Conservation (phyloP, 1,284 basidiomycete species). For the Irpex lacteus region DNA sequence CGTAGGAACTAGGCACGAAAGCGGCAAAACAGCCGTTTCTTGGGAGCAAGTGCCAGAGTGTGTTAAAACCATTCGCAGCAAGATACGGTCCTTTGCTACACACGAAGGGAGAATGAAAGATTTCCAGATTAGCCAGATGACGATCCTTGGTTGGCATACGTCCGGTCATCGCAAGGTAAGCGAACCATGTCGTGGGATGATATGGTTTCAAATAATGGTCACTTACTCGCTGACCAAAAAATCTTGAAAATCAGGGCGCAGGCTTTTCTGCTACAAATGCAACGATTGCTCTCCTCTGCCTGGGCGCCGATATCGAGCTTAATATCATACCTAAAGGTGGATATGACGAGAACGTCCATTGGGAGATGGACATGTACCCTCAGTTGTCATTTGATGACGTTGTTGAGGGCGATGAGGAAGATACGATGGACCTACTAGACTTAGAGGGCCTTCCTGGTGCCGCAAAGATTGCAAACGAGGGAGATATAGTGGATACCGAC, state of each 20-base stretch:
- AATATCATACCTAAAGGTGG: conserved; percentile 15
- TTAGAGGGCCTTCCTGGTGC: neutral
- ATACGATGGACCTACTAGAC: neutral
- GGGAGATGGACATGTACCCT: neutral
- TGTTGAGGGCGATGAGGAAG: neutral
- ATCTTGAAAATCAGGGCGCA: neutral
- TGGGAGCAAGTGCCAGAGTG: conserved; percentile 27
- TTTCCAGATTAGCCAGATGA: conserved; percentile 27
- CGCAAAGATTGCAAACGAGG: neutral
- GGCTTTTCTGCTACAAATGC: conserved; percentile 16
- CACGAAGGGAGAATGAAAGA: conserved; percentile 12
- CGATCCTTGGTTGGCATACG: conserved; percentile 31
- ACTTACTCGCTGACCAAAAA: neutral
- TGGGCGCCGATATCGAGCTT: conserved; percentile 34
- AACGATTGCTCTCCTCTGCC: conserved; percentile 24
- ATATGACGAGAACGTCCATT: conserved; percentile 1
- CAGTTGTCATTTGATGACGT: neutral
- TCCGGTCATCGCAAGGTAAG: conserved; percentile 34
- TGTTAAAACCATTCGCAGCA: conserved; percentile 18
- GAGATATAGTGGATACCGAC: neutral
- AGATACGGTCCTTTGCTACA: conserved; percentile 18
- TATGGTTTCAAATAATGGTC: neutral
- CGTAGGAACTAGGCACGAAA: conserved; percentile 14
- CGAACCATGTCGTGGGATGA: neutral
- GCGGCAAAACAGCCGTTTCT: conserved; percentile 15